Conservation (phyloP, 208 protist species). For the Leishmania braziliensis region DNA sequence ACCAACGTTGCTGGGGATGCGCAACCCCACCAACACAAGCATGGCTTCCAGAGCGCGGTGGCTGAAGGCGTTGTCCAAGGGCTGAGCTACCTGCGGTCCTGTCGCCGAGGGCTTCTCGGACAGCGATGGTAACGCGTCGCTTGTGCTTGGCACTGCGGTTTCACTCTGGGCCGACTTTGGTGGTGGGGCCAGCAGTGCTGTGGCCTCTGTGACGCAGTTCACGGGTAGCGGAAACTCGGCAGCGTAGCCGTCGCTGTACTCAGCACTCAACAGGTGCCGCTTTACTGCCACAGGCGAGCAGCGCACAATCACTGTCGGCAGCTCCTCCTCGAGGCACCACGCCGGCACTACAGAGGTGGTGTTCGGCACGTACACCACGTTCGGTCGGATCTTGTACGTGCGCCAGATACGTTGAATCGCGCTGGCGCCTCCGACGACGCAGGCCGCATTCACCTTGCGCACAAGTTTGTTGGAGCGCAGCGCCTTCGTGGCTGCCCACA, state of each 20-base stretch:
- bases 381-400: slow-evolving; percentile 63
- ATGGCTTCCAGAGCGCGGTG: slow-evolving; percentile 44
- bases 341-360: slow-evolving; percentile 48
- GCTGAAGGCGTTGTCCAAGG: slow-evolving; percentile 7
- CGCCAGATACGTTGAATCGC: slow-evolving; percentile 78
- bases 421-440: slow-evolving; percentile 75
- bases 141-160: background rate
- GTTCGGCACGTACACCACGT: slow-evolving; percentile 82
- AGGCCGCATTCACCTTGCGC: slow-evolving; percentile 54
- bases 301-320: slow-evolving; percentile 74
- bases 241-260: slow-evolving; percentile 78
- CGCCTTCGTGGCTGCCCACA: slow-evolving; percentile 69
- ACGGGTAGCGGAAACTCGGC: slow-evolving; percentile 70
- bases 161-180: background rate
- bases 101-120: background rate
- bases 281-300: slow-evolving; percentile 70
- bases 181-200: slow-evolving; percentile 8
- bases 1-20: slow-evolving; percentile 87
- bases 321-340: slow-evolving; percentile 66
- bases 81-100: background rate
- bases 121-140: background rate
- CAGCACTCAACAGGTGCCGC: slow-evolving; percentile 73
- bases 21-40: slow-evolving; percentile 77
- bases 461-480: slow-evolving; percentile 51
- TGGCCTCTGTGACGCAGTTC: slow-evolving; percentile 14